Evolutionary conservation across 345 rosid species (phyloP).

Genomic region (Trapa bicornis): DNA sequence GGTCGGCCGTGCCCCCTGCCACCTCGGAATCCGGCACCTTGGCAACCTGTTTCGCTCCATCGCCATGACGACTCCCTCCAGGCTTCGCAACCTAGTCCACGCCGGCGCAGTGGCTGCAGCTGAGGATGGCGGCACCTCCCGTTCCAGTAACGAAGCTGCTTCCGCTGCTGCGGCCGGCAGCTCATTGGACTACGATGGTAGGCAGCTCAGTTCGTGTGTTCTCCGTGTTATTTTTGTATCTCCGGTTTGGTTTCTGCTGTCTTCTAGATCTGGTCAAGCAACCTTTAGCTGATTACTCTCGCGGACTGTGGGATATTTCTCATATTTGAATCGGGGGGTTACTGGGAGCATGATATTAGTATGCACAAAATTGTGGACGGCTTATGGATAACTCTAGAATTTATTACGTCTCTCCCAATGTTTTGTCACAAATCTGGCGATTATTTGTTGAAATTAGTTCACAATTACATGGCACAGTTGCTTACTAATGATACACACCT

Average conservation of each 20-base stretch:
- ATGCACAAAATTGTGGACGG: not conserved
- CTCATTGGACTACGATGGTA: conserved; percentile 43
- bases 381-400: not conserved
- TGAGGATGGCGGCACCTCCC: conserved; percentile 29
- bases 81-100: conserved; percentile 38
- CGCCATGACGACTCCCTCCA: conserved; percentile 20
- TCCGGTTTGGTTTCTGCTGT: not conserved
- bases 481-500: not conserved
- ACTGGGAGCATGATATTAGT: not conserved
- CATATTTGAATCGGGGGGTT: too few relatives aligned
- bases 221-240: not conserved
- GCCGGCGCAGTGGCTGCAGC: conserved; percentile 19
- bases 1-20: conserved; percentile 15
- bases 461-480: not conserved
- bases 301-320: not conserved
- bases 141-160: conserved; percentile 24
- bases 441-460: not conserved
- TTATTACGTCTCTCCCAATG: not conserved
- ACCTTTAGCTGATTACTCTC: not conserved
- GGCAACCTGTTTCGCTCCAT: conserved; percentile 8
- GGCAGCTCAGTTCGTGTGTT: not conserved
- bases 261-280: not conserved
- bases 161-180: conserved; percentile 15
- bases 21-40: conserved; percentile 23
- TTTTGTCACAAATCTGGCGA: not conserved